Percentiles rank a stretch among this genome's conserved stretches.
Conservation (phyloP, 1,284 basidiomycete genomes). For the Gymnopus androsaceus region DNA sequence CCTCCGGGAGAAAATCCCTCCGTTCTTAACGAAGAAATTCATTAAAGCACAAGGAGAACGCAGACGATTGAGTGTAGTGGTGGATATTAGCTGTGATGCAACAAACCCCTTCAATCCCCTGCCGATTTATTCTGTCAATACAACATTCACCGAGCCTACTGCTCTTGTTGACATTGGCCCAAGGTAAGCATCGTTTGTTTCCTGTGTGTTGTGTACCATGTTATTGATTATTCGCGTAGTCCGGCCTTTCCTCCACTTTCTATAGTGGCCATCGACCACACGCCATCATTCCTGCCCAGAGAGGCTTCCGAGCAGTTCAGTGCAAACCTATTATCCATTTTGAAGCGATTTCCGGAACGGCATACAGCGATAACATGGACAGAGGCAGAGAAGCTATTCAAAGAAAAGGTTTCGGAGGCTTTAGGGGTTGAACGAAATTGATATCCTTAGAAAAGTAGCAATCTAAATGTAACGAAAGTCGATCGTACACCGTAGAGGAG, state of each 20-base stretch:
- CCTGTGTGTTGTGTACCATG: neutral
- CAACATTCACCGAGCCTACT: conserved; percentile 93
- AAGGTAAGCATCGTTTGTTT: conserved; percentile 40
- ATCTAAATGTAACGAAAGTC: no score
- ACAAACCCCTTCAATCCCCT: conserved; percentile 99
- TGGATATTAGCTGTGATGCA: conserved; percentile 99
- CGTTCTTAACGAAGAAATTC: conserved; percentile 81
- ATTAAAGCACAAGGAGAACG: conserved; percentile 71
- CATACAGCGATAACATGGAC: conserved; percentile 80
- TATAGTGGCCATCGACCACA: conserved; percentile 97
- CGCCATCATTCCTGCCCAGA: conserved; percentile 93
- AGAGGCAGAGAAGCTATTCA: conserved; percentile 87
- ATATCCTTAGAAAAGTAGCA: no score
- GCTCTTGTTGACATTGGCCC: conserved; percentile 83
- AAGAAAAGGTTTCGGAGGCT: conserved; percentile 74
- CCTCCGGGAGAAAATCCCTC: conserved; percentile 85
- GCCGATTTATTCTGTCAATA: conserved; percentile 95
- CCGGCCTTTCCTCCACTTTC: conserved; percentile 67
- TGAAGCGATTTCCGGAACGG: conserved; percentile 77
- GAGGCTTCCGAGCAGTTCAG: conserved; percentile 98
- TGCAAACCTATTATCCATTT: conserved; percentile 82
- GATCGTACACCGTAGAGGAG: no score
- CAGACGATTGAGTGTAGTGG: conserved; percentile 81
- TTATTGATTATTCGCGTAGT: conserved; percentile 32
- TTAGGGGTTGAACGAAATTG: no score